Evolutionary conservation across 2,329 filamentous ascomycete species (phyloP).

Genomic region (Monosporascus sp.): DNA sequence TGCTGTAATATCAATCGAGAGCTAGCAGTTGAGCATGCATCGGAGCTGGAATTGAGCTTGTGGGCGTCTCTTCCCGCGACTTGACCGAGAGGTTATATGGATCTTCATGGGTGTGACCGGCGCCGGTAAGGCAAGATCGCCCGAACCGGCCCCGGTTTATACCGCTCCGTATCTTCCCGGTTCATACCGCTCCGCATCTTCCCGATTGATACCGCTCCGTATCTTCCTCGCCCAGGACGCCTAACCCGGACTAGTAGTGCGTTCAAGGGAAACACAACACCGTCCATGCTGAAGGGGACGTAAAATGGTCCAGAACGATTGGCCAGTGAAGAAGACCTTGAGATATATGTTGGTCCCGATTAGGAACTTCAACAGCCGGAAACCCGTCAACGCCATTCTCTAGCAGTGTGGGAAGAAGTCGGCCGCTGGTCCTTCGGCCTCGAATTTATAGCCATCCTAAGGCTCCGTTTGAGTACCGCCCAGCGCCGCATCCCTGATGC

Average conservation of each 20-base stretch:
- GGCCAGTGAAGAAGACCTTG: neutral
- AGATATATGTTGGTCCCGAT: too few relatives aligned
- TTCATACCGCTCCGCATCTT: neutral
- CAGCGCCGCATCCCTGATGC: slow-evolving; percentile 1
- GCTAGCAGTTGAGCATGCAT: neutral
- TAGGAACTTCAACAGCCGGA: too few relatives aligned
- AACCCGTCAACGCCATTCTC: too few relatives aligned
- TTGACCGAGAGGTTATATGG: neutral
- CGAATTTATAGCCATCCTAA: neutral
- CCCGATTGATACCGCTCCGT: neutral
- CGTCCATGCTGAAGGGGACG: neutral
- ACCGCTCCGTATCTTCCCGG: neutral
- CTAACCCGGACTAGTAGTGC: neutral
- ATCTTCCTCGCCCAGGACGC: neutral
- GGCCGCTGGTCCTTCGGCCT: neutral
- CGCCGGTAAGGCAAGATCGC: neutral
- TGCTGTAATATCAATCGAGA: neutral
- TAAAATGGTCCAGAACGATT: neutral
- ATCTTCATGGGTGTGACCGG: neutral
- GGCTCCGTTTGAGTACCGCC: neutral
- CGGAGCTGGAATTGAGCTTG: neutral
- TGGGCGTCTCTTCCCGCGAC: too few relatives aligned
- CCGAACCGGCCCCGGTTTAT: neutral
- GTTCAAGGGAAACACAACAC: neutral
- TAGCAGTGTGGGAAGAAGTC: neutral